Evolutionary conservation across 257 asterid genomes (phyloP).

Genomic region (Parsonsia alboflavescens): DNA sequence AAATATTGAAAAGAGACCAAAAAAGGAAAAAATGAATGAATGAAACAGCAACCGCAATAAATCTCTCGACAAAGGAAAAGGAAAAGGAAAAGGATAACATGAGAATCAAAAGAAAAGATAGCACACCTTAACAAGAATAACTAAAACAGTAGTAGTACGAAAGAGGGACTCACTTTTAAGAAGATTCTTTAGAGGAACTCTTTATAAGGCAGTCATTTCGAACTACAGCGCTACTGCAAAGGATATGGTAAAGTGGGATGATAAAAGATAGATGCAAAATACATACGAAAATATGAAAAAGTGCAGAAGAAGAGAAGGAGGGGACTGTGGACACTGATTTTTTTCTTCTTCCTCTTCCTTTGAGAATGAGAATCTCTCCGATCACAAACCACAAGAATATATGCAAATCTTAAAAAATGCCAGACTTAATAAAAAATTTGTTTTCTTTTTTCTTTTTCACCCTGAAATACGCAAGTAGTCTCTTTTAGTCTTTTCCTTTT

Average conservation of each 20-base stretch:
- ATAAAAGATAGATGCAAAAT: neutral
- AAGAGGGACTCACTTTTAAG: constrained; percentile 32
- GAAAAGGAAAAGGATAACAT: neutral
- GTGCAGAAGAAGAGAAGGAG: neutral
- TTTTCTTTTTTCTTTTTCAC: neutral
- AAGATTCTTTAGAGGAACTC: constrained; percentile 17
- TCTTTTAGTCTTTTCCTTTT: too few relatives aligned
- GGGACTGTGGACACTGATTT: neutral
- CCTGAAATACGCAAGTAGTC: neutral
- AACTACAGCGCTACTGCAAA: constrained; percentile 13
- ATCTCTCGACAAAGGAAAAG: neutral
- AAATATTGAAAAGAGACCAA: too few relatives aligned
- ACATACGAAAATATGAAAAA: neutral
- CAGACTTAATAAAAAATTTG: neutral
- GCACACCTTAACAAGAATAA: neutral
- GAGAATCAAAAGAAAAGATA: neutral
- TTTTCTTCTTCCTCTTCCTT: constrained; percentile 7
- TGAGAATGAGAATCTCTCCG: constrained; percentile 14
- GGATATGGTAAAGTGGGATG: constrained; percentile 21
- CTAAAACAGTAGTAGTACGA: neutral
- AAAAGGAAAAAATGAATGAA: neutral
- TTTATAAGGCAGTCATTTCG: constrained; percentile 16
- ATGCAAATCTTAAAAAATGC: constrained; percentile 4
- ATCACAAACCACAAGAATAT: constrained; percentile 23
- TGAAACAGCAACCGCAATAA: neutral